Conservation (phyloP, 805 yeast genomes). For the Candida ipomoeae region DNA sequence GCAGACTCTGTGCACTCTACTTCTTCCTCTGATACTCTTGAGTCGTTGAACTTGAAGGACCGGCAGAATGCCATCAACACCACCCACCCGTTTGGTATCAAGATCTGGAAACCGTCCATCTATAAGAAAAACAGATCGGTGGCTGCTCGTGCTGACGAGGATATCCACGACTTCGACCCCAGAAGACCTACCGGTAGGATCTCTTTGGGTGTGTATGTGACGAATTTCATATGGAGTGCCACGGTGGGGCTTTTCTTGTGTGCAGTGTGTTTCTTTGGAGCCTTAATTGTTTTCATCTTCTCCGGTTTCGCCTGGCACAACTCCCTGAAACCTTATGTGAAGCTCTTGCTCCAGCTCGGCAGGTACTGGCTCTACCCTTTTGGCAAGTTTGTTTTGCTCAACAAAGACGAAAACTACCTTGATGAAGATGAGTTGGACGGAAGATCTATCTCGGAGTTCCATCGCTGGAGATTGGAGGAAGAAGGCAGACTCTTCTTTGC, state of each 20-base stretch:
- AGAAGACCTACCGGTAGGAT: slow-evolving; percentile 46
- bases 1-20: slow-evolving; percentile 24
- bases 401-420: slow-evolving; percentile 73
- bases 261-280: slow-evolving; percentile 48
- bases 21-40: slow-evolving; percentile 50
- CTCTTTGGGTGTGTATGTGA: slow-evolving; percentile 56
- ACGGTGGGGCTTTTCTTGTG: slow-evolving; percentile 67
- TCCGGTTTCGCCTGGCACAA: slow-evolving; percentile 42
- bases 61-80: slow-evolving; percentile 95
- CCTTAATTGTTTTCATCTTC: slow-evolving; percentile 40
- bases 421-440: slow-evolving; percentile 90
- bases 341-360: slow-evolving; percentile 57
- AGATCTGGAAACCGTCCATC: slow-evolving; percentile 97
- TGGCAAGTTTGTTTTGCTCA: slow-evolving; percentile 80
- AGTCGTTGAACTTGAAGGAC: slow-evolving; percentile 83
- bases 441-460: slow-evolving; percentile 75
- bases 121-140: slow-evolving; percentile 92
- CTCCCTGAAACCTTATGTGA: slow-evolving; percentile 59
- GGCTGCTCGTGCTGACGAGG: slow-evolving; percentile 85
- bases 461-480: slow-evolving; percentile 78
- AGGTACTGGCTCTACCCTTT: slow-evolving; percentile 78
- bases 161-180: slow-evolving; percentile 73
- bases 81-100: slow-evolving; percentile 97
- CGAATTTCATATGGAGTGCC: slow-evolving; percentile 70
- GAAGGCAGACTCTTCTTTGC: slow-evolving; percentile 80